phyloP scores from a whole-genome alignment of 1,139 yeast genomes.

The Saccharomyces hybrid region DNA sequence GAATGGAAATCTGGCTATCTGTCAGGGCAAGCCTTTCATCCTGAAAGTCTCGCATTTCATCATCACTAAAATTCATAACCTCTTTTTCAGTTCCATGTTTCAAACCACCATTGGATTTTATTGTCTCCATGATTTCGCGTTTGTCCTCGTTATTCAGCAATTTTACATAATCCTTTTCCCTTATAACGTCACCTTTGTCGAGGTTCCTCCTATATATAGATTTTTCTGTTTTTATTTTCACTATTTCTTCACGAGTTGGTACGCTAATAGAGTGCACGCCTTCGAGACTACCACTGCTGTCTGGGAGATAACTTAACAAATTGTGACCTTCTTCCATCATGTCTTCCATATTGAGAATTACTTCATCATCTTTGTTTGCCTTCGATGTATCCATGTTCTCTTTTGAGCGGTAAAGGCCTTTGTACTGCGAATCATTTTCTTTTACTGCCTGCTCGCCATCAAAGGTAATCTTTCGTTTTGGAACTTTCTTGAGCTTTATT shows the following conservation, averaged over 20 bases:
- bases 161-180: constrained; percentile 19
- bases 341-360: background rate
- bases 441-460: background rate
- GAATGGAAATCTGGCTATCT: background rate
- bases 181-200: background rate
- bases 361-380: background rate
- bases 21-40: constrained; percentile 19
- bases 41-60: constrained; percentile 11
- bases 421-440: background rate
- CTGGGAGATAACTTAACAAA: background rate
- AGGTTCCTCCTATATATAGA: background rate
- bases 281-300: background rate
- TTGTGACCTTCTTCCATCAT: background rate
- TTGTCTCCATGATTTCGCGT: constrained; percentile 14
- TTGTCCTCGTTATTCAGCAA: constrained; percentile 21
- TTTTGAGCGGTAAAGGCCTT: background rate
- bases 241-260: background rate
- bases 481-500: background rate
- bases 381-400: background rate
- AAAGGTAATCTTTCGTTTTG: background rate
- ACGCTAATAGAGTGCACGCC: background rate
- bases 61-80: constrained; percentile 2
- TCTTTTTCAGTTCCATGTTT: constrained; percentile 10
- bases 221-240: background rate
- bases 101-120: constrained; percentile 16